Conservation (phyloP, 2,329 filamentous ascomycete species). For the Cytospora leucostoma region DNA sequence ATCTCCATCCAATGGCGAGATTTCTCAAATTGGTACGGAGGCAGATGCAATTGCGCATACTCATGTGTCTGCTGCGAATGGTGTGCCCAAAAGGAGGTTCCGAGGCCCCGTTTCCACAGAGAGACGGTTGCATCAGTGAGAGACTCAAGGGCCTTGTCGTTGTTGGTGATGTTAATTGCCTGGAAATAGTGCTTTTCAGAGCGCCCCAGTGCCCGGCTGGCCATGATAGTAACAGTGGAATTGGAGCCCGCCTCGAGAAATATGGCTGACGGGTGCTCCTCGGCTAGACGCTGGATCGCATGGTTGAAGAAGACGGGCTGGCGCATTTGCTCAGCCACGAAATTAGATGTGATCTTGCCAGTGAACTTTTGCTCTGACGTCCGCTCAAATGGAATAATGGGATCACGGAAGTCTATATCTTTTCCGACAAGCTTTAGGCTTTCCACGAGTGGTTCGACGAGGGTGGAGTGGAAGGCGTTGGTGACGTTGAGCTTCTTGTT, state of each 20-base stretch:
- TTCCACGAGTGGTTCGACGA: slow-evolving; percentile 41
- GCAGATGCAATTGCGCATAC: slow-evolving; percentile 38
- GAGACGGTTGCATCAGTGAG: slow-evolving; percentile 33
- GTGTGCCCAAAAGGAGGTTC: slow-evolving; percentile 42
- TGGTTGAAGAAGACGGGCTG: slow-evolving; percentile 47
- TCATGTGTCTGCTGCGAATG: slow-evolving; percentile 32
- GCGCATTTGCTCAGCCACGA: slow-evolving; percentile 42
- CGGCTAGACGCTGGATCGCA: slow-evolving; percentile 31
- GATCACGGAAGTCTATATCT: slow-evolving; percentile 36
- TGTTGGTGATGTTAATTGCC: slow-evolving; percentile 32
- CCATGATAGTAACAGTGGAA: slow-evolving; percentile 41
- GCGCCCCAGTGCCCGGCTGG: slow-evolving; percentile 29
- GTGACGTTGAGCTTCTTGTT: slow-evolving; percentile 46
- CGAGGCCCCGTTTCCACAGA: slow-evolving; percentile 45
- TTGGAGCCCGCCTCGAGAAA: slow-evolving; percentile 47
- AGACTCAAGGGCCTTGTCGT: slow-evolving; percentile 18
- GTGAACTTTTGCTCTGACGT: slow-evolving; percentile 30
- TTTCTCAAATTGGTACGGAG: slow-evolving; percentile 47
- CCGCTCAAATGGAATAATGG: slow-evolving; percentile 38
- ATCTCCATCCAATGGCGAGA: slow-evolving; percentile 41
- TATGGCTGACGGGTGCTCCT: slow-evolving; percentile 31
- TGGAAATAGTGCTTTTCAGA: slow-evolving; percentile 29
- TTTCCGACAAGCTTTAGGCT: slow-evolving; percentile 39
- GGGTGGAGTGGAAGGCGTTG: slow-evolving; percentile 49
- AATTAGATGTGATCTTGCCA: slow-evolving; percentile 12